A percentile compares a stretch with the other conserved stretches of the same genome.
Conservation (phyloP, 257 asterid genomes). For the Fraxinus pennsylvanica region DNA sequence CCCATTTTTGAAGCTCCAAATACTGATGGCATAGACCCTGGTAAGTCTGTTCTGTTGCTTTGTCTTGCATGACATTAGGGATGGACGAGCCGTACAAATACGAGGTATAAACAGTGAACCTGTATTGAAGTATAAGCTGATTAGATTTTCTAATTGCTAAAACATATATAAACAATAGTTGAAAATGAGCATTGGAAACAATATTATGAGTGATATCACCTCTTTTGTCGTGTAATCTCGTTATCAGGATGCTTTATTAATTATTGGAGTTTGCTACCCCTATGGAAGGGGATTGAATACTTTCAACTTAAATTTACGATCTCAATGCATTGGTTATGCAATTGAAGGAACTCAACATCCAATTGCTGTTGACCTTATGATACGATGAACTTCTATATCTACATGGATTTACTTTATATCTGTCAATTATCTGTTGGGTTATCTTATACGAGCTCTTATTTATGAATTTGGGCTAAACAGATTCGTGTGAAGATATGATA, state of each 20-base stretch:
- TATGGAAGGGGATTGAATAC: background rate
- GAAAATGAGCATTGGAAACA: too few relatives aligned
- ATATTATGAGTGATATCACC: background rate
- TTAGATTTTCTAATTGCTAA: too few relatives aligned
- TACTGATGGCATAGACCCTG: slow-evolving; percentile 89
- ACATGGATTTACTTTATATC: background rate
- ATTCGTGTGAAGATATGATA: slow-evolving; percentile 91
- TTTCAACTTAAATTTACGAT: background rate
- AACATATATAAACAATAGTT: too few relatives aligned
- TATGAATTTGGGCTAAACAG: slow-evolving; percentile 39
- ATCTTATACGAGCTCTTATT: background rate
- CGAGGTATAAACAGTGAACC: too few relatives aligned
- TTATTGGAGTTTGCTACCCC: background rate
- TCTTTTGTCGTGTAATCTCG: background rate
- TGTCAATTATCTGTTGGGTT: slow-evolving; percentile 5
- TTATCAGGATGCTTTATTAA: too few relatives aligned
- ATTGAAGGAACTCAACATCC: too few relatives aligned
- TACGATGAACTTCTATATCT: background rate
- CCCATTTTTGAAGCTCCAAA: slow-evolving; percentile 71
- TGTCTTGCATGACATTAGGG: background rate
- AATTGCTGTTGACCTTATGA: background rate
- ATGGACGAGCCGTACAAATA: slow-evolving; percentile 15
- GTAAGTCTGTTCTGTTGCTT: slow-evolving; percentile 34
- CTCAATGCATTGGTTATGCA: background rate
- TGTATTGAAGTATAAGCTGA: too few relatives aligned